Percentiles rank a stretch among this genome's conserved stretches.
Conservation (phyloP, 1,139 yeast species). For the Blastobotrys indianensis region DNA sequence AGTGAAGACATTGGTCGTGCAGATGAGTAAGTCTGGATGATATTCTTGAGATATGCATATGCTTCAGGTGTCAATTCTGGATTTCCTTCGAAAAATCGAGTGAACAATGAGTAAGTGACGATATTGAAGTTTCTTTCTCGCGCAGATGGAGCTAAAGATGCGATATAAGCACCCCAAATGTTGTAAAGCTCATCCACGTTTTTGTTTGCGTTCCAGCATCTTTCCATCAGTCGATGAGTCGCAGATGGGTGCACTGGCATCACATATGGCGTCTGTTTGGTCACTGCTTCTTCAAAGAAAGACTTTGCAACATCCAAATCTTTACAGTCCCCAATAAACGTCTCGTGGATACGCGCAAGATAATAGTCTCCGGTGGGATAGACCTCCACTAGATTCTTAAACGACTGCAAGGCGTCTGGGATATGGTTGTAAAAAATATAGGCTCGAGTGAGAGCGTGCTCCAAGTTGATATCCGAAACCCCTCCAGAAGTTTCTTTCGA, state of each 20-base stretch:
- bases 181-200: constrained; percentile 54
- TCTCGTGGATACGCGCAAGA: constrained; percentile 61
- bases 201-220: constrained; percentile 51
- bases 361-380: constrained; percentile 38
- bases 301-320: constrained; percentile 66
- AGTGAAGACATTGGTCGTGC: constrained; percentile 59
- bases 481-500: constrained; percentile 20
- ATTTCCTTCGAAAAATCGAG: constrained; percentile 57
- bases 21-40: constrained; percentile 53
- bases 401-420: constrained; percentile 46
- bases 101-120: constrained; percentile 63
- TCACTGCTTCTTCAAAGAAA: constrained; percentile 67
- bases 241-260: constrained; percentile 72
- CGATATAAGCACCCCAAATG: constrained; percentile 61
- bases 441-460: constrained; percentile 59
- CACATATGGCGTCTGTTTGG: constrained; percentile 62
- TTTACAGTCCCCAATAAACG: constrained; percentile 76
- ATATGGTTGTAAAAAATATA: constrained; percentile 47
- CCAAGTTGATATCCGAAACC: constrained; percentile 37
- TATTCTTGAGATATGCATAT: constrained; percentile 48
- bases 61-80: constrained; percentile 54
- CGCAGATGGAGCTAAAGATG: constrained; percentile 53
- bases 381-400: constrained; percentile 39
- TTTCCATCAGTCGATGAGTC: constrained; percentile 59
- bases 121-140: constrained; percentile 62